Conservation (phyloP, 108 stramenopile species). For the Conticribra guillardii region DNA sequence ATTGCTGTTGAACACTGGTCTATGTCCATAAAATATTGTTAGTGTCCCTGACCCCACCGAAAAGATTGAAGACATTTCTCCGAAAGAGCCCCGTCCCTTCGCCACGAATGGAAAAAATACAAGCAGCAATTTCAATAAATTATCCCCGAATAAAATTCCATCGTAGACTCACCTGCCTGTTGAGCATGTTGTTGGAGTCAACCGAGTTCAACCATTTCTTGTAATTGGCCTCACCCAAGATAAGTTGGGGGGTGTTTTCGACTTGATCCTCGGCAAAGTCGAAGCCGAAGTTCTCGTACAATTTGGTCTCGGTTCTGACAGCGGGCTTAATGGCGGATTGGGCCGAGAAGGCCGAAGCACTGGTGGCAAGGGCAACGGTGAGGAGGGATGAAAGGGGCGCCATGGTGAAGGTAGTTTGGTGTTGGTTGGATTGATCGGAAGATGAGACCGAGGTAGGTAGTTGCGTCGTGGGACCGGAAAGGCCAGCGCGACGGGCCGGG, state of each 20-base stretch:
- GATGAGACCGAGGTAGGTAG: neutral
- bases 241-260: slow-evolving; percentile 73
- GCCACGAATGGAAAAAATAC: no score
- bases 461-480: no score
- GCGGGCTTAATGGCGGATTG: neutral
- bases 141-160: no score
- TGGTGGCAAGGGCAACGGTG: slow-evolving; percentile 40
- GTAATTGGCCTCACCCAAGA: slow-evolving; percentile 86
- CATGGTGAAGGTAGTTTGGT: slow-evolving; percentile 25
- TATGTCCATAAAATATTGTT: no score
- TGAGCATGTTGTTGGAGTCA: slow-evolving; percentile 77
- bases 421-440: neutral
- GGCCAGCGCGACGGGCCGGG: no score
- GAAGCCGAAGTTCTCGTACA: slow-evolving; percentile 78
- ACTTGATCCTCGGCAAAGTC: slow-evolving; percentile 82
- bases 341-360: slow-evolving; percentile 45
- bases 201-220: slow-evolving; percentile 82
- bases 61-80: no score
- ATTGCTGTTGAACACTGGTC: no score
- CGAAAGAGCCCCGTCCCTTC: no score
- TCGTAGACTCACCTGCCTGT: slow-evolving; percentile 70
- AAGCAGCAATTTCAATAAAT: no score
- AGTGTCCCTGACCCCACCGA: no score
- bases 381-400: slow-evolving; percentile 48
- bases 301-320: slow-evolving; percentile 23